Evolutionary conservation across 306 rosid genomes (phyloP), one percentile per base, ranked within the genome.

Genomic region (Boehmeria nivea): DNA sequence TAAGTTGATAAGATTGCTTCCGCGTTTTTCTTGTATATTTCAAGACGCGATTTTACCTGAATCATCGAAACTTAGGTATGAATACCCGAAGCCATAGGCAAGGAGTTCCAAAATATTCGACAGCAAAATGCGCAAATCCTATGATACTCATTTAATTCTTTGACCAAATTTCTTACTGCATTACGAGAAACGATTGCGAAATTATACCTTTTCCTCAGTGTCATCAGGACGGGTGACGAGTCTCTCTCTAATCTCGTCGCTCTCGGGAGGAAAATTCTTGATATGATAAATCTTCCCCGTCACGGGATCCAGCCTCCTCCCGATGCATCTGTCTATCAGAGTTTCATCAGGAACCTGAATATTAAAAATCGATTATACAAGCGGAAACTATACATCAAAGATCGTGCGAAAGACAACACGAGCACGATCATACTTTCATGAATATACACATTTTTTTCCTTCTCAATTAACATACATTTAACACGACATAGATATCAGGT

Each of bases 341-440:
- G 75, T 82, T 78, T 91, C 98, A 73, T 91, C 98, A 84, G 93
- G 96, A 80, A 91, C 98, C 98, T 91, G 98, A 75, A 77, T 76
- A 82, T 78, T 69, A 50, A 67, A 67, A 27, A 37, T 49, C 51
- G 34, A 31, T 38, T 25, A 7, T 11, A 25, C 19, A 16, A 6
- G 17, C 13, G n/a, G n/a, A n/a, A n/a, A n/a, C n/a, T n/a, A 18
- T 26, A 23, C 23, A 25, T 8, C 36, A 52, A 47, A 56, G 16
- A 65, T 31, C 27, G 9, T 26, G 26, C 9, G 8, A 28, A 27
- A 25, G 14, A 25, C 25, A 22, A 43, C 14, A 58, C 26, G 16
- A 25, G n/a, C 24, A 16, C 7, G 68, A 70, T 15, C 40, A 59
- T 19, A 14, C n/a, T n/a, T n/a, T n/a, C n/a, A n/a, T n/a, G 69